phyloP scores from a whole-genome alignment of 208 protist genomes.

The Phytomonas sp. region DNA sequence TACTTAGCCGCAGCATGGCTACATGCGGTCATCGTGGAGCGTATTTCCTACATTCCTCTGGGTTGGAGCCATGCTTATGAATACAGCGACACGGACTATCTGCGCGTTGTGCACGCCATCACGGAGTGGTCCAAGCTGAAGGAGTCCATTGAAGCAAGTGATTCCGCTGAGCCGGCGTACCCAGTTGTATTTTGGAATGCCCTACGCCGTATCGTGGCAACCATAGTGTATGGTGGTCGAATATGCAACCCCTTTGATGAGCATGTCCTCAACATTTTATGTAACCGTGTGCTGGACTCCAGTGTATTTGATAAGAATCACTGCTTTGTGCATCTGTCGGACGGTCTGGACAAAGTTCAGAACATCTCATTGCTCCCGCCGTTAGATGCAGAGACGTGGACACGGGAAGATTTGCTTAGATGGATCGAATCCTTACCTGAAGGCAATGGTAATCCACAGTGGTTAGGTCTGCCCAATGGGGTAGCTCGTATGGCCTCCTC shows the following conservation, averaged over 20 bases:
- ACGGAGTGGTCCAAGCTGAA: constrained; percentile 81
- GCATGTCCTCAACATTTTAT: constrained; percentile 89
- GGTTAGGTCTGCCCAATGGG: constrained; percentile 91
- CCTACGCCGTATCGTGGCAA: constrained; percentile 85
- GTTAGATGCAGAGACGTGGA: constrained; percentile 12
- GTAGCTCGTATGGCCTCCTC: constrained; percentile 77
- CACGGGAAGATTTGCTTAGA: constrained; percentile 55
- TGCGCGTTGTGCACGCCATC: constrained; percentile 87
- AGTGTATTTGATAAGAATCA: constrained; percentile 43
- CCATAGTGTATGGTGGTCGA: constrained; percentile 95
- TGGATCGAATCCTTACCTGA: constrained; percentile 88
- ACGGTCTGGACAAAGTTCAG: not conserved
- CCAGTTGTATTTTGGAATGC: constrained; percentile 92
- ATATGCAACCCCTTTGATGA: constrained; percentile 97
- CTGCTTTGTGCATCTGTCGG: not conserved
- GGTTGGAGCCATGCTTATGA: constrained; percentile 98
- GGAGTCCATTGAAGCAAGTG: not conserved
- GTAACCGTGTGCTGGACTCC: constrained; percentile 72
- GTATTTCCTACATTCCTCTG: constrained; percentile 93
- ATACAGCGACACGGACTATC: constrained; percentile 96
- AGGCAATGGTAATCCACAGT: constrained; percentile 60
- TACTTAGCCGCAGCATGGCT: constrained; percentile 96
- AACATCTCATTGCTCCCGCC: constrained; percentile 17
- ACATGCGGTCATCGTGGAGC: constrained; percentile 94
- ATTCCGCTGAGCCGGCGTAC: constrained; percentile 18